Percentiles rank a stretch among this genome's conserved stretches.
These are phyloP conservation scores for Eleusine indica DNA, from an alignment of 176 grass and related monocot species.

Conservation along the genomic window DNA sequence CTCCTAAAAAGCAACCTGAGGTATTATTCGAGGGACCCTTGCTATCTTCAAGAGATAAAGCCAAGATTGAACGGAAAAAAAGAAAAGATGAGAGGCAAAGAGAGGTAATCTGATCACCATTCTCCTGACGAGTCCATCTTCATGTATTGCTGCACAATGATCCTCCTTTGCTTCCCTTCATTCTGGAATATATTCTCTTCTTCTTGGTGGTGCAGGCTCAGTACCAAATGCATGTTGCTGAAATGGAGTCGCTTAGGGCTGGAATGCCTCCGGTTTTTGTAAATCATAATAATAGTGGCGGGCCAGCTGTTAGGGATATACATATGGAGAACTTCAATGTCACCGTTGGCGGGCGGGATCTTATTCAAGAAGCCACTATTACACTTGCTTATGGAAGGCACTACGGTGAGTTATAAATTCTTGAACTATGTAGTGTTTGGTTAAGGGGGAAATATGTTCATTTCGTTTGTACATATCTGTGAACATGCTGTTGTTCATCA, in stretches of 20 bases:
- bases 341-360: constrained; percentile 91
- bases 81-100: constrained; percentile 95
- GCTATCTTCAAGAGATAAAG: constrained; percentile 79
- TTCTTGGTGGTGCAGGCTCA: constrained; percentile 66
- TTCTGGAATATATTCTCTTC: constrained; percentile 5
- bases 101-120: constrained; percentile 55
- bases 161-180: not conserved
- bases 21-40: constrained; percentile 80
- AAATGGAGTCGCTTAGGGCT: constrained; percentile 89
- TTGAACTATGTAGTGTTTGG: not conserved
- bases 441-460: not conserved
- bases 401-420: constrained; percentile 65
- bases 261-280: constrained; percentile 90
- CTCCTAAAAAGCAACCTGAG: constrained; percentile 68
- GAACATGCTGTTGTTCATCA: not conserved
- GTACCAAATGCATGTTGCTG: constrained; percentile 81
- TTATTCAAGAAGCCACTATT: constrained; percentile 81
- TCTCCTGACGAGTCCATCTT: not conserved
- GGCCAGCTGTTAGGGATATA: constrained; percentile 83
- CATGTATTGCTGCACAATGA: not conserved
- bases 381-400: constrained; percentile 91
- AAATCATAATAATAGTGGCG: constrained; percentile 65
- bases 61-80: constrained; percentile 86
- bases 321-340: constrained; percentile 97
- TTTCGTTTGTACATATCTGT: not conserved